phyloP scores from a whole-genome alignment of 805 yeast species.

The Yamadazyma phyllophila region DNA sequence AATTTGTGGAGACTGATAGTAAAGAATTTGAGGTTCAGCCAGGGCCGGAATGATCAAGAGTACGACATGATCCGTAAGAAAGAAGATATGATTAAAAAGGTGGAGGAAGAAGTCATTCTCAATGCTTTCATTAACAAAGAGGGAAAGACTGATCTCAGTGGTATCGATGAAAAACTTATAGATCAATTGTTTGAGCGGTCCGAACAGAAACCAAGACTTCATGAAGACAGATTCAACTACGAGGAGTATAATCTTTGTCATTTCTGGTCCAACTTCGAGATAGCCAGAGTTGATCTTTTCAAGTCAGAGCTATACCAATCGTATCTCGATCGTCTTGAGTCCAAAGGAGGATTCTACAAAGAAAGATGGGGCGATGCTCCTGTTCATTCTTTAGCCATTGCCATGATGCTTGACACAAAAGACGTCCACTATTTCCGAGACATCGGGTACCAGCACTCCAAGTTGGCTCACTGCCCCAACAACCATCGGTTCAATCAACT shows the following conservation, averaged over 20 bases:
- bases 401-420: slow-evolving; percentile 62
- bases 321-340: slow-evolving; percentile 69
- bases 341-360: slow-evolving; percentile 76
- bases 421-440: slow-evolving; percentile 91
- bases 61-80: slow-evolving; percentile 22
- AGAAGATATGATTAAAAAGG: slow-evolving; percentile 23
- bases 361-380: slow-evolving; percentile 99
- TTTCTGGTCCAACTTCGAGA: slow-evolving; percentile 93
- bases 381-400: slow-evolving; percentile 83
- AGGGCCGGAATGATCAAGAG: slow-evolving; percentile 20
- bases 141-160: slow-evolving; percentile 22
- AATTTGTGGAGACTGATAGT: slow-evolving; percentile 70
- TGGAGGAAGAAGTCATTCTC: slow-evolving; percentile 28
- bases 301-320: slow-evolving; percentile 59
- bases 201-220: slow-evolving; percentile 23
- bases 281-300: slow-evolving; percentile 79
- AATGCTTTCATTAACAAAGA: slow-evolving; percentile 19
- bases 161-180: slow-evolving; percentile 28
- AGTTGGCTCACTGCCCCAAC: slow-evolving; percentile 80
- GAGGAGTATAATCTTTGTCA: slow-evolving; percentile 78
- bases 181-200: slow-evolving; percentile 39
- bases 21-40: slow-evolving; percentile 23
- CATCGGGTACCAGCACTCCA: slow-evolving; percentile 83
- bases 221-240: slow-evolving; percentile 59
- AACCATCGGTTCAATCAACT: slow-evolving; percentile 51